Conservation (phyloP, 2,329 filamentous ascomycete species). For the Paraphoma sp. region DNA sequence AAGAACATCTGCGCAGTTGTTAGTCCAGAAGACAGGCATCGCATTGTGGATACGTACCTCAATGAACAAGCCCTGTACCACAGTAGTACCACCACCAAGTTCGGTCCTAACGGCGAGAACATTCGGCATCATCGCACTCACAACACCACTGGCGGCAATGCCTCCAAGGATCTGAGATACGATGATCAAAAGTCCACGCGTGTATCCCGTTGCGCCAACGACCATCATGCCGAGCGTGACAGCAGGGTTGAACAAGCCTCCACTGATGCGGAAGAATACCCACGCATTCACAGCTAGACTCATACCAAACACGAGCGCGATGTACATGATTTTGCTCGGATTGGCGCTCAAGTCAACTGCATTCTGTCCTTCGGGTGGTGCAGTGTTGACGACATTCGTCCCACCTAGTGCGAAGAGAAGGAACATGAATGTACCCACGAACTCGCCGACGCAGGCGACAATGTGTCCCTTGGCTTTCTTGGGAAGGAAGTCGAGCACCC, state of each 20-base stretch:
- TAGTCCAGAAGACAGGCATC: constrained; percentile 1
- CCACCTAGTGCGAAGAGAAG: constrained; percentile 36
- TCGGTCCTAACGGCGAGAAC: constrained; percentile 52
- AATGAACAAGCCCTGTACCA: constrained; percentile 37
- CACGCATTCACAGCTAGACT: constrained; percentile 11
- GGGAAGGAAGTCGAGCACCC: constrained; percentile 10
- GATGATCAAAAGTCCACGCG: constrained; percentile 50
- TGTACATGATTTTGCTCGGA: constrained; percentile 34
- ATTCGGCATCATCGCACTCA: constrained; percentile 52
- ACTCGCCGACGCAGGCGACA: constrained; percentile 45
- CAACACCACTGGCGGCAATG: constrained; percentile 52
- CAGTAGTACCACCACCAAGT: constrained; percentile 47
- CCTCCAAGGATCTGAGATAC: constrained; percentile 53
- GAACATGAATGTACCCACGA: constrained; percentile 53
- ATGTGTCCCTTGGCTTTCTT: constrained; percentile 7
- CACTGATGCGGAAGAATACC: constrained; percentile 8
- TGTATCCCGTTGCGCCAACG: constrained; percentile 53
- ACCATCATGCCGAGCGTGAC: constrained; percentile 12
- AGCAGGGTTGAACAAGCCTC: constrained; percentile 6
- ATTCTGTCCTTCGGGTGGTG: constrained; percentile 14
- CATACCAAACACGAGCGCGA: constrained; percentile 40
- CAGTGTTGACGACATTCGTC: constrained; percentile 40
- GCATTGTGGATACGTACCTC: constrained; percentile 1
- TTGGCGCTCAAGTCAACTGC: constrained; percentile 19
- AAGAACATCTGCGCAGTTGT: constrained; percentile 29